A percentile compares a stretch with the other conserved stretches of the same genome.
phyloP scores from a whole-genome alignment of 1,284 basidiomycete genomes.

The Leccinum subfulvum region DNA sequence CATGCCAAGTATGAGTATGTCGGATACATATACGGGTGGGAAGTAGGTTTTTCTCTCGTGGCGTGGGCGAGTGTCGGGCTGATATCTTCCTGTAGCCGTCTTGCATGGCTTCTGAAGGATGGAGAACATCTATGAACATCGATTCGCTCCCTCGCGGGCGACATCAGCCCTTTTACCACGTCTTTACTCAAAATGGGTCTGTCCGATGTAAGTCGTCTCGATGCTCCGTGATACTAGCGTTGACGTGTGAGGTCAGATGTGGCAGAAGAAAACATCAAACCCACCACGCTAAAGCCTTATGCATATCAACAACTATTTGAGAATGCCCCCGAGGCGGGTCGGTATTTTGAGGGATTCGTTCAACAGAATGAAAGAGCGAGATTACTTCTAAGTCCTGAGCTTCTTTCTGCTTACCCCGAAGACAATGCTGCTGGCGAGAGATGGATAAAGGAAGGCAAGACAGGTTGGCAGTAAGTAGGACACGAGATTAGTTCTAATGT shows the following conservation, averaged over 20 bases:
- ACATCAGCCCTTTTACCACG: constrained; percentile 54
- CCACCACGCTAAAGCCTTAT: constrained; percentile 26
- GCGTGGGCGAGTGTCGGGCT: neutral
- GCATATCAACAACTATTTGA: constrained; percentile 26
- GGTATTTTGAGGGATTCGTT: constrained; percentile 37
- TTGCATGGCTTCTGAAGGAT: constrained; percentile 44
- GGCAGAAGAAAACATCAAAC: constrained; percentile 42
- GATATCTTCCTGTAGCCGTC: constrained; percentile 33
- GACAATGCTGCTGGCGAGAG: constrained; percentile 28
- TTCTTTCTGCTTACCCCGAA: constrained; percentile 33
- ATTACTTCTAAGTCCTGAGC: constrained; percentile 29
- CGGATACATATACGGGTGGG: constrained; percentile 54
- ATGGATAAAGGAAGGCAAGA: constrained; percentile 25
- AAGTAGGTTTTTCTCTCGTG: constrained; percentile 38
- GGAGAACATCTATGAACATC: constrained; percentile 48
- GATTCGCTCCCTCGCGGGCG: constrained; percentile 40
- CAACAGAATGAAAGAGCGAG: constrained; percentile 24
- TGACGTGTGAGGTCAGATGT: constrained; percentile 34
- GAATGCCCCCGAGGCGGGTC: constrained; percentile 26
- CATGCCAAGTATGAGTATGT: constrained; percentile 44
- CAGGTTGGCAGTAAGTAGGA: constrained; percentile 6
- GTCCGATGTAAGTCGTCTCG: constrained; percentile 40
- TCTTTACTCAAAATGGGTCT: constrained; percentile 39
- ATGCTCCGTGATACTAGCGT: neutral
- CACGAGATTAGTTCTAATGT: neutral